Conservation (phyloP, 768 basidiomycete species). For the Lentinula edodes region DNA sequence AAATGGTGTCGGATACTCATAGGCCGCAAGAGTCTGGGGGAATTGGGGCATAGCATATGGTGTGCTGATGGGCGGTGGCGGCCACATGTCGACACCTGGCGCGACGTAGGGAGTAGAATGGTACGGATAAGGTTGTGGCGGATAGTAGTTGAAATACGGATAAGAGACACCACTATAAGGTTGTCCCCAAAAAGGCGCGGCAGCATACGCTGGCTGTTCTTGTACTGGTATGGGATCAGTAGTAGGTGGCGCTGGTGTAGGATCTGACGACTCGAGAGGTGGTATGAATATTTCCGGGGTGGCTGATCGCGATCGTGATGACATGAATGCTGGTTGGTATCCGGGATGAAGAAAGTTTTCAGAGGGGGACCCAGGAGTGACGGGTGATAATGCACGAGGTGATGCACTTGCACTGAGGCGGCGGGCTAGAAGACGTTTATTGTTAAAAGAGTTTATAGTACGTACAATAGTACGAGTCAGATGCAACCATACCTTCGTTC, state of each 20-base stretch:
- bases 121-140: neutral
- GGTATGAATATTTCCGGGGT: conserved; percentile 6
- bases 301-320: neutral
- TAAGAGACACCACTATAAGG: neutral
- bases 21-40: neutral
- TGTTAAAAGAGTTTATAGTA: neutral
- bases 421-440: neutral
- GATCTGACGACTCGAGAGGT: neutral
- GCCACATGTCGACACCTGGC: neutral
- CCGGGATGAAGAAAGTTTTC: neutral
- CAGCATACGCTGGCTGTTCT: neutral
- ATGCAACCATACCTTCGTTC: neutral
- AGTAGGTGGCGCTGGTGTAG: neutral
- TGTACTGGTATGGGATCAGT: conserved; percentile 3
- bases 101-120: neutral
- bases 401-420: neutral
- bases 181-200: neutral
- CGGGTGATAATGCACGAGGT: neutral
- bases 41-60: neutral
- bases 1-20: conserved; percentile 1
- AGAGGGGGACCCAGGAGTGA: neutral
- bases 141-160: neutral
- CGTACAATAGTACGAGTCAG: neutral
- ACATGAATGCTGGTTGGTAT: neutral
- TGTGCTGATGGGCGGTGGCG: neutral